Conservation (phyloP, 768 basidiomycete species). For the Hortiboletus flavorubellus region DNA sequence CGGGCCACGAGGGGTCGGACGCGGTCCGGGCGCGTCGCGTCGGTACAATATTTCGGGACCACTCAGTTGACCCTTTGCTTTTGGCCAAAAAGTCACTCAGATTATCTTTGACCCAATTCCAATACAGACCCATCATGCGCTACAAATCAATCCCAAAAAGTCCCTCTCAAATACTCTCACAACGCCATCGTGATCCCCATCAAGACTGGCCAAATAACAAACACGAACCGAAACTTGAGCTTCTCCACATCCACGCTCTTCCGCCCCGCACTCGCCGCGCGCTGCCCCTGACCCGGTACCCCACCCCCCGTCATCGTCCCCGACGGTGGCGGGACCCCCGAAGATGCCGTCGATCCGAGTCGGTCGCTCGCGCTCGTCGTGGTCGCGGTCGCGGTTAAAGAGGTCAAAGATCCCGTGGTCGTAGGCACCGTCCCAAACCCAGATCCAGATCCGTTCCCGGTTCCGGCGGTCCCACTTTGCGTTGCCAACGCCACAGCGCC, state of each 20-base stretch:
- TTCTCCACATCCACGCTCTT: conserved; percentile 31
- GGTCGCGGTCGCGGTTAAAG: neutral
- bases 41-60: too few relatives aligned
- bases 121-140: too few relatives aligned
- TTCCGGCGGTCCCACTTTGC: neutral
- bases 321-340: conserved; percentile 8
- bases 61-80: too few relatives aligned
- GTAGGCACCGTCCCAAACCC: conserved; percentile 1
- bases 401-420: conserved; percentile 3
- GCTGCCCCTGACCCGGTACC: neutral
- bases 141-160: neutral
- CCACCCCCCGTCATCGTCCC: conserved; percentile 3
- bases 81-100: too few relatives aligned
- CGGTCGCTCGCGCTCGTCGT: neutral
- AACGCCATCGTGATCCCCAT: conserved; percentile 56
- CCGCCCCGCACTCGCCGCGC: conserved; percentile 19
- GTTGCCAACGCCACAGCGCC: conserved; percentile 4
- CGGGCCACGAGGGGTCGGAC: too few relatives aligned
- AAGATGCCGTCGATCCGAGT: conserved; percentile 1
- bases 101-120: too few relatives aligned
- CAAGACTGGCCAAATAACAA: conserved; percentile 54
- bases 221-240: conserved; percentile 46
- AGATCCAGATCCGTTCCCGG: conserved; percentile 1
- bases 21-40: too few relatives aligned
- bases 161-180: conserved; percentile 18